A percentile compares a stretch with the other conserved stretches of the same genome.
These are phyloP conservation scores for Pyricularia sp. DNA, from an alignment of 2,329 filamentous ascomycete species.

Conservation along the genomic window DNA sequence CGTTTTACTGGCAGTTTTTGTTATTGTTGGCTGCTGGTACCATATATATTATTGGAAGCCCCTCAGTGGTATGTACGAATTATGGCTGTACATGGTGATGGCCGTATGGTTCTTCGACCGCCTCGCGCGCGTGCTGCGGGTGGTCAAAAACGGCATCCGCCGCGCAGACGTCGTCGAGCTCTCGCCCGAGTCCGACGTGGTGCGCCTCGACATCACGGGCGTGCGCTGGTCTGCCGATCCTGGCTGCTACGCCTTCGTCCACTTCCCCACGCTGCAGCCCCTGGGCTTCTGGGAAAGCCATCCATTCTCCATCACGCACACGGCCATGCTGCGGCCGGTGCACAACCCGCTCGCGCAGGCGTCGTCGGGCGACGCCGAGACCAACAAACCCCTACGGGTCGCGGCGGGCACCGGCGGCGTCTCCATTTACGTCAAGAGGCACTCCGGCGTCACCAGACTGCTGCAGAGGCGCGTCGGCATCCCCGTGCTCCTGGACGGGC, in stretches of 20 bases:
- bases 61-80: not conserved
- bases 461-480: constrained; percentile 17
- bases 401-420: constrained; percentile 14
- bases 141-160: constrained; percentile 26
- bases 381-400: not conserved
- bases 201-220: constrained; percentile 21
- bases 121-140: constrained; percentile 25
- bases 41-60: constrained; percentile 1
- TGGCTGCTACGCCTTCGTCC: constrained; percentile 31
- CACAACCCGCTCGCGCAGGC: constrained; percentile 40
- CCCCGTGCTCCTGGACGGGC: constrained; percentile 28
- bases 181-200: constrained; percentile 20
- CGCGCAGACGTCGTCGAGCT: constrained; percentile 15
- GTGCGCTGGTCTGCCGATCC: constrained; percentile 19
- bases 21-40: constrained; percentile 7
- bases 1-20: constrained; percentile 5
- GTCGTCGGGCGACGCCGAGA: constrained; percentile 6
- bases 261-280: constrained; percentile 35
- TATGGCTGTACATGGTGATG: constrained; percentile 13
- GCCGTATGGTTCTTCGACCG: constrained; percentile 31
- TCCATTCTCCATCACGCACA: constrained; percentile 36
- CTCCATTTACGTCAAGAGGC: constrained; percentile 26
- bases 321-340: constrained; percentile 24
- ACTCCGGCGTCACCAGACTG: constrained; percentile 22
- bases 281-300: constrained; percentile 41